Conservation (phyloP, 2,329 filamentous ascomycete genomes). For the Mycosphaerelloides madeirae region DNA sequence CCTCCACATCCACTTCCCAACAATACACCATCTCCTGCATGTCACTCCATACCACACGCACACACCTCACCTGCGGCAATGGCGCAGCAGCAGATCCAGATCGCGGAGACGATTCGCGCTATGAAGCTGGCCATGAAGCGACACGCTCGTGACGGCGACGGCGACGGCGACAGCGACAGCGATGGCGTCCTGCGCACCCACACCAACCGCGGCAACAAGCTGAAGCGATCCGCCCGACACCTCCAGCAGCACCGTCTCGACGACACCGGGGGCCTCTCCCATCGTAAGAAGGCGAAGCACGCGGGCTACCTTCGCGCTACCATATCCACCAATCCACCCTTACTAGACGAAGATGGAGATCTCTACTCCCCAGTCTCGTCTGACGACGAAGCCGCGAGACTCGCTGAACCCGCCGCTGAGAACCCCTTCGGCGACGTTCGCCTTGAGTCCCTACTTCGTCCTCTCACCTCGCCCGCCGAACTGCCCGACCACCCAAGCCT, state of each 20-base stretch:
- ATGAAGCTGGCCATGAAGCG: constrained; percentile 64
- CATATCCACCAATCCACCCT: constrained; percentile 66
- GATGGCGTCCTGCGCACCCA: constrained; percentile 66
- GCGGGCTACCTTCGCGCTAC: constrained; percentile 68
- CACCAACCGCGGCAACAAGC: constrained; percentile 72
- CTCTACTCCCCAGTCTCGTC: constrained; percentile 22
- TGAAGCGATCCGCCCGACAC: constrained; percentile 70
- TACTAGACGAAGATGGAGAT: constrained; percentile 71
- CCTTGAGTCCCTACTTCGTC: constrained; percentile 56
- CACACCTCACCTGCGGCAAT: constrained; percentile 29
- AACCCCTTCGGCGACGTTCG: constrained; percentile 64
- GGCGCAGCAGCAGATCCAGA: constrained; percentile 53
- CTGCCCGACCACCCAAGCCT: constrained; percentile 69
- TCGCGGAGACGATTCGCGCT: constrained; percentile 61
- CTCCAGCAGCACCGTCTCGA: constrained; percentile 66
- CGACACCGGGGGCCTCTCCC: constrained; percentile 54
- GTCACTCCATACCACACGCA: too few species aligned
- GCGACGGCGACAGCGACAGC: constrained; percentile 75
- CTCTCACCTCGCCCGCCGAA: constrained; percentile 69
- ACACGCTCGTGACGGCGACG: constrained; percentile 67
- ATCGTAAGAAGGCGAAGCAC: constrained; percentile 71
- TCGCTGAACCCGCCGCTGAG: constrained; percentile 58
- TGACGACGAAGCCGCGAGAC: constrained; percentile 59
- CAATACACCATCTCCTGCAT: neutral
- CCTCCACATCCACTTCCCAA: neutral